Evolutionary conservation across 2,329 filamentous ascomycete genomes (phyloP).

Genomic region (Rhexocercosporidium sp.): DNA sequence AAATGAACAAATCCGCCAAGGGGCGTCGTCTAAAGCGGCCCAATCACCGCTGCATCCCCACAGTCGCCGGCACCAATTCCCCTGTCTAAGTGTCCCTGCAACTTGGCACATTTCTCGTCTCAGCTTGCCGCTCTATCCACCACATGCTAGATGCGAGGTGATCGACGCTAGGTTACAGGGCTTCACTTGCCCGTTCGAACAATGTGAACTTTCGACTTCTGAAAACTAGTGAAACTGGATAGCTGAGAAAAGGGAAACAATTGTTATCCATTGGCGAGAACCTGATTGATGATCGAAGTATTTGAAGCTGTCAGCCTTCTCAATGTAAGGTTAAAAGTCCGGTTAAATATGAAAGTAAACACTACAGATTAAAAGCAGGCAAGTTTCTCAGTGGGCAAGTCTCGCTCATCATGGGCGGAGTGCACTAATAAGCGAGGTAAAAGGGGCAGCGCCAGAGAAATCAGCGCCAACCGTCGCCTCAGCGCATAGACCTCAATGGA

Average conservation of each 20-base stretch:
- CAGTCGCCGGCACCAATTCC: constrained; percentile 1
- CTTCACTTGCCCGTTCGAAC: constrained; percentile 8
- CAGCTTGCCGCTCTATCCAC: constrained; percentile 7
- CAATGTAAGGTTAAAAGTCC: no score
- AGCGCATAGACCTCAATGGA: background rate
- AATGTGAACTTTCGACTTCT: background rate
- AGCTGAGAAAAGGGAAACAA: background rate
- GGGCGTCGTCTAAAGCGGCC: background rate
- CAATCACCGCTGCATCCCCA: constrained; percentile 8
- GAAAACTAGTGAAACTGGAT: background rate
- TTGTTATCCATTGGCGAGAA: background rate
- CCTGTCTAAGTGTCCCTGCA: background rate
- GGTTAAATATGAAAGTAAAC: no score
- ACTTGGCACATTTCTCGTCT: constrained; percentile 3
- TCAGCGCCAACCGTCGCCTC: background rate
- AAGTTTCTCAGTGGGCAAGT: no score
- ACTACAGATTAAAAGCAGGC: no score
- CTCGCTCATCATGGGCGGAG: no score
- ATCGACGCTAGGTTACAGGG: background rate
- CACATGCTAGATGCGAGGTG: background rate
- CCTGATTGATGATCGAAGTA: background rate
- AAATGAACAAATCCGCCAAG: background rate
- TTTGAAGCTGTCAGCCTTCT: no score
- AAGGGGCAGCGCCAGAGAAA: background rate
- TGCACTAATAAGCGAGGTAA: background rate